Base-by-base conservation (phyloP, 2,329 filamentous ascomycete species). In the Aspergillus neotritici region DNA sequence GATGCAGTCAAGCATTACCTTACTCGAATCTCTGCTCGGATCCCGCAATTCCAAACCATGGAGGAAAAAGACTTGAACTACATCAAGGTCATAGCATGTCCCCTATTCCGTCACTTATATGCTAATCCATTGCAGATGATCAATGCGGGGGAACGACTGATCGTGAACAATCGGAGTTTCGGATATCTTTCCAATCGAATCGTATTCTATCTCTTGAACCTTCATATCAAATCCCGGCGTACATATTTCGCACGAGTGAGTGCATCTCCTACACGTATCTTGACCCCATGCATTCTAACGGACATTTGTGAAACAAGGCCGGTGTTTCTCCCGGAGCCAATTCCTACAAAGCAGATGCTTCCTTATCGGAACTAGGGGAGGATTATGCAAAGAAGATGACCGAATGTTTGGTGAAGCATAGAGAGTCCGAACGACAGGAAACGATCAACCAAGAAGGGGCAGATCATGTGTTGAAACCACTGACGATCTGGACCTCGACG, bases 31-130 rank as follows among this genome's bases (percentile, higher is more conserved):
- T 83, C 88, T 50, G 84, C 87, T 56, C 87, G 93, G 55, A 98
- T 98, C 47, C 93, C 93, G 14, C 84, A 91, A 46, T 98, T 95
- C 56, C 90, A 98, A 70, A 94, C 88, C 1, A 97, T 98, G 89
- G 79, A 90, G 57, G 93, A 98, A 65, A 77, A 78, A 25, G 90
- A 97, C 53, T 77, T 98, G 50, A 95, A 97, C 64, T 98, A 91
- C 70, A 91, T 98, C 71, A 96, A 95, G 63, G 72, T 73, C 21
- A 8, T 6, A 25, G 21, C 5, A 52, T 39, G 44, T 10, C 16
- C 10, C n/a, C 13, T 9, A n/a, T 34, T 21, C 3, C 15, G 14
- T 32, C 8, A 8, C 21, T 8, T 25, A 11, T 6, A 11, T 21
- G 12, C 17, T 10, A 9, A 17, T 15, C 25, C 37, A 21, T 30